Conservation (phyloP, 1,139 yeast genomes). For the Debaryomyces sp. region DNA sequence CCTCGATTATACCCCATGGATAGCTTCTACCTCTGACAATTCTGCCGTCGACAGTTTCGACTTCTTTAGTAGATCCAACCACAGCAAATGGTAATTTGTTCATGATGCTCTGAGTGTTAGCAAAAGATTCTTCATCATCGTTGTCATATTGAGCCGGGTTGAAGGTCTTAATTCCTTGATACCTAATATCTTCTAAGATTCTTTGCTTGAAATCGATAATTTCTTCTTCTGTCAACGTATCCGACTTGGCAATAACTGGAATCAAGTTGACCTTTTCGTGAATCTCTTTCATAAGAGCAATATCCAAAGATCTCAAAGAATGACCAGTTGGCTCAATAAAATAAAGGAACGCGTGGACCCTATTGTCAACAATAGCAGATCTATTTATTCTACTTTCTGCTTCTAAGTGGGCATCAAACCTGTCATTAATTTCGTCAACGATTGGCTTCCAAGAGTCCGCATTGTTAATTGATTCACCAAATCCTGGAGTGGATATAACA, state of each 20-base stretch:
- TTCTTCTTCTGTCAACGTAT: slow-evolving; percentile 90
- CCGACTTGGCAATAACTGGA: slow-evolving; percentile 94
- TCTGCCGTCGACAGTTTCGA: slow-evolving; percentile 75
- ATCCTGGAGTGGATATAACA: slow-evolving; percentile 91
- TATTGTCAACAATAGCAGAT: slow-evolving; percentile 67
- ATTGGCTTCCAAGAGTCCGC: slow-evolving; percentile 92
- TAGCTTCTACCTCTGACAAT: slow-evolving; percentile 88
- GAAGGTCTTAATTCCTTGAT: slow-evolving; percentile 78
- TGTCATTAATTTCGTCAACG: slow-evolving; percentile 81
- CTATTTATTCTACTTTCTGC: slow-evolving; percentile 87
- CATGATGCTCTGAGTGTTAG: slow-evolving; percentile 67
- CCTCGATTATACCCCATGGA: slow-evolving; percentile 98
- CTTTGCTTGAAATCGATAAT: slow-evolving; percentile 70
- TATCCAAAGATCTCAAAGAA: slow-evolving; percentile 84
- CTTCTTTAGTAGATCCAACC: slow-evolving; percentile 83
- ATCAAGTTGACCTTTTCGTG: slow-evolving; percentile 92
- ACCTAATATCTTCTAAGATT: slow-evolving; percentile 73
- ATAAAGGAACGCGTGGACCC: slow-evolving; percentile 86
- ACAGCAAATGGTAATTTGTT: slow-evolving; percentile 88
- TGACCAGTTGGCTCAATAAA: slow-evolving; percentile 98
- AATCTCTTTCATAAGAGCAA: slow-evolving; percentile 83
- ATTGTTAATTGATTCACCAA: slow-evolving; percentile 90
- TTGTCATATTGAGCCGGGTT: slow-evolving; percentile 76
- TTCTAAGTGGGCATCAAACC: slow-evolving; percentile 89
- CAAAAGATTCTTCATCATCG: slow-evolving; percentile 84